These are phyloP conservation scores for Tolypocladium tropicale DNA, from an alignment of 2,329 filamentous ascomycete genomes.

Conservation along the genomic window DNA sequence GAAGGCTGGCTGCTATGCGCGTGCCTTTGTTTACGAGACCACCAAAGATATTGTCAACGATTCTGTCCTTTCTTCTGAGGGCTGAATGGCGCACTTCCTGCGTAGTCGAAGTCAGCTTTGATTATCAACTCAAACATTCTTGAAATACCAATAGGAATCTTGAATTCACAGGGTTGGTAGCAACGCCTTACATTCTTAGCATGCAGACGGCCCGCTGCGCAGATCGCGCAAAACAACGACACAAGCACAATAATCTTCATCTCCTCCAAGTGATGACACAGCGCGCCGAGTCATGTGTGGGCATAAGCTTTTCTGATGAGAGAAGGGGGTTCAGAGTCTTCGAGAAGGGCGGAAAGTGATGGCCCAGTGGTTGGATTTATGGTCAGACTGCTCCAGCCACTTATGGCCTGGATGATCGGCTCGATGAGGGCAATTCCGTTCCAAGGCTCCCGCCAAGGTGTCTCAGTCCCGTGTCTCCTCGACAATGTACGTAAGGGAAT, in stretches of 20 bases:
- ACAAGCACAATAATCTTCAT: background rate
- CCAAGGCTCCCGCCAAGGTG: no score
- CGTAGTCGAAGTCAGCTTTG: background rate
- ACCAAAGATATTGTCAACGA: background rate
- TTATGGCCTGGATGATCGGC: no score
- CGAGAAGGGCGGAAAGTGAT: background rate
- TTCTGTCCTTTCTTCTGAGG: background rate
- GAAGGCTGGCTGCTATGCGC: background rate
- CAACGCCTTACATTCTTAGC: background rate
- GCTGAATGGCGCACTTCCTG: background rate
- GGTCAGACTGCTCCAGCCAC: no score
- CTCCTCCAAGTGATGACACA: background rate
- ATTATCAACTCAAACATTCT: rapidly evolving
- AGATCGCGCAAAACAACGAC: background rate
- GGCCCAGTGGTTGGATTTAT: background rate
- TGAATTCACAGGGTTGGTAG: background rate
- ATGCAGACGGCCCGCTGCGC: background rate
- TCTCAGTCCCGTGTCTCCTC: no score
- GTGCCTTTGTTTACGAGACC: background rate
- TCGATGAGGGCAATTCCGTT: no score
- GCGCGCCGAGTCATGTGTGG: background rate
- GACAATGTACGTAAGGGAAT: no score
- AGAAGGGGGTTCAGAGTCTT: background rate
- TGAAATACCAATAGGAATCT: background rate
- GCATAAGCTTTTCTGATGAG: background rate